Conservation (phyloP, 495 filamentous ascomycete species). For the Talaromyces thailandensis region DNA sequence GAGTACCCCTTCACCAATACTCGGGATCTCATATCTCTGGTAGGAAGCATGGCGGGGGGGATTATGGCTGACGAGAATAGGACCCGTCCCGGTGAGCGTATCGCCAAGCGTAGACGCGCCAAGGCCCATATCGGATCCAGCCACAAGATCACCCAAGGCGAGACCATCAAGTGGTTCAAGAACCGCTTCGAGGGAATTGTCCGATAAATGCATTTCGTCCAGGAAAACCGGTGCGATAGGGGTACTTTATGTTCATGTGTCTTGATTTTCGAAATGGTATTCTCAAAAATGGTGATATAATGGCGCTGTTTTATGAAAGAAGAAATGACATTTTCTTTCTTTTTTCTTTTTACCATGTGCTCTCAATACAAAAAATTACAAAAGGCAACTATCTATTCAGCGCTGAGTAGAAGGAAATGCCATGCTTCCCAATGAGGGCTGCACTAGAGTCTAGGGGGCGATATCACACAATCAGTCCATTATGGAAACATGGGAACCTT, state of each 20-base stretch:
- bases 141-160: constrained; percentile 85
- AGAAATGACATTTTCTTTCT: constrained; percentile 16
- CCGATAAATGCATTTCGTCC: constrained; percentile 49
- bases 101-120: constrained; percentile 86
- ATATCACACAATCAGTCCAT: not conserved
- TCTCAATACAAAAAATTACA: not conserved
- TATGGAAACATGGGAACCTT: not conserved
- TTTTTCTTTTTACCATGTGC: constrained; percentile 14
- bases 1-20: constrained; percentile 32
- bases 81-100: constrained; percentile 95
- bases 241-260: constrained; percentile 13
- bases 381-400: not conserved
- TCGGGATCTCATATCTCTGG: no score
- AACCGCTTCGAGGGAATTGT: constrained; percentile 97
- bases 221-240: constrained; percentile 14
- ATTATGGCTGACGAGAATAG: constrained; percentile 22
- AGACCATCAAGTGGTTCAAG: constrained; percentile 99
- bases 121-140: constrained; percentile 75
- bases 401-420: not conserved
- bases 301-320: constrained; percentile 8
- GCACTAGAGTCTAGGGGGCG: constrained; percentile 16
- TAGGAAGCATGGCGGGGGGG: not conserved
- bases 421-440: constrained; percentile 38
- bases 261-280: constrained; percentile 16
- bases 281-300: constrained; percentile 7